These are phyloP conservation scores for Colletotrichum sojae DNA, from an alignment of 2,329 filamentous ascomycete species.

Conservation along the genomic window DNA sequence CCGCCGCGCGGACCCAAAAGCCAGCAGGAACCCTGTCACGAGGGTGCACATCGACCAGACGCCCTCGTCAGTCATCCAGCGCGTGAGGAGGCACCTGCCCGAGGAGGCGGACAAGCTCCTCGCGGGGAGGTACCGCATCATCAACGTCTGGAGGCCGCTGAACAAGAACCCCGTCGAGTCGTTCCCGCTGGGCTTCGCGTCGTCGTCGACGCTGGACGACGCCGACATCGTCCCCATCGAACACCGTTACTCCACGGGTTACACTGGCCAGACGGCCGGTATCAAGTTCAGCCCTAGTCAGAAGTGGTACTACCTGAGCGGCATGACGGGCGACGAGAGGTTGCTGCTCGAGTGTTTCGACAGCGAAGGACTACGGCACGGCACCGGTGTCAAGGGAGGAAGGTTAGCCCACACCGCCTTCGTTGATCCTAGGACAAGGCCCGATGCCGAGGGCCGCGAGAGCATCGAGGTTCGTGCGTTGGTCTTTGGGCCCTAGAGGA, in stretches of 20 bases:
- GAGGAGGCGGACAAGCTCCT: constrained; percentile 75
- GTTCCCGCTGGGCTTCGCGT: constrained; percentile 78
- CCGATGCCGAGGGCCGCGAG: constrained; percentile 80
- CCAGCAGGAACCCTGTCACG: constrained; percentile 77
- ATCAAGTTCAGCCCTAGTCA: constrained; percentile 74
- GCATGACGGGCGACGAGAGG: constrained; percentile 81
- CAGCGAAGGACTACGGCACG: constrained; percentile 68
- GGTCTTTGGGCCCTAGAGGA: constrained; percentile 76
- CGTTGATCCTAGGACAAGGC: constrained; percentile 78
- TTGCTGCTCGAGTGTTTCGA: constrained; percentile 86
- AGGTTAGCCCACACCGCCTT: constrained; percentile 84
- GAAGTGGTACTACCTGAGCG: constrained; percentile 85
- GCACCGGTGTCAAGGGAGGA: constrained; percentile 65
- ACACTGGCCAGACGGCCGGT: constrained; percentile 81
- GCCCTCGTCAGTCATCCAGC: constrained; percentile 71
- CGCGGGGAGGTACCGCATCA: constrained; percentile 80
- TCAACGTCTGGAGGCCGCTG: constrained; percentile 87
- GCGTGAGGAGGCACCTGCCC: constrained; percentile 77
- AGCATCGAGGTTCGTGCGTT: constrained; percentile 92
- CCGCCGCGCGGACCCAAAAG: constrained; percentile 73
- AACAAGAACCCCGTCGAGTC: constrained; percentile 73
- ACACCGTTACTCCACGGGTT: constrained; percentile 78
- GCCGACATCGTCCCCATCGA: constrained; percentile 79
- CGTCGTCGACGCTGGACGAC: constrained; percentile 72
- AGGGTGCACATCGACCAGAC: constrained; percentile 90